Evolutionary conservation across 495 filamentous ascomycete genomes (phyloP).

Genomic region (Chaetomidium leptoderma): DNA sequence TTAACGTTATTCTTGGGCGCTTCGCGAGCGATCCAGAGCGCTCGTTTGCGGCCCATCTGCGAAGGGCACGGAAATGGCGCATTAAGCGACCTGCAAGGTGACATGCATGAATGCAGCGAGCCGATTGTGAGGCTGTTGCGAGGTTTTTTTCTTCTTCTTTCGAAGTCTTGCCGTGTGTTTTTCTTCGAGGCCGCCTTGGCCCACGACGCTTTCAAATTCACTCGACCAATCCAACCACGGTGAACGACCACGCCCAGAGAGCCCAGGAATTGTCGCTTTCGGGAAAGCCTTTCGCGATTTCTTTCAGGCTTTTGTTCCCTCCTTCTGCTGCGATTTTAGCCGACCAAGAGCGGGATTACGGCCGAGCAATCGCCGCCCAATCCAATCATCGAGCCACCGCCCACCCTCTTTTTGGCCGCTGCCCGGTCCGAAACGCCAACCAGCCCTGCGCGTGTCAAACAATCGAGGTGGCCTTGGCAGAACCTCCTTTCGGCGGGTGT

Average conservation of each 20-base stretch:
- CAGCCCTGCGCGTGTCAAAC: not conserved
- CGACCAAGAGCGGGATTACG: not conserved
- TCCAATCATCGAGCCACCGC: constrained; percentile 12
- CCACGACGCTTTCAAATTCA: not conserved
- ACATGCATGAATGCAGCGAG: constrained; percentile 21
- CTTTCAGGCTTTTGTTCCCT: not conserved
- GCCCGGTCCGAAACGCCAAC: constrained; percentile 14
- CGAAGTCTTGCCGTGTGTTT: constrained; percentile 16
- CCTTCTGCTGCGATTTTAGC: too few relatives aligned
- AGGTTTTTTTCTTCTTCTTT: constrained; percentile 24
- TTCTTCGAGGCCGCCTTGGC: not conserved
- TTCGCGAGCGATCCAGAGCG: not conserved
- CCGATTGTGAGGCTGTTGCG: constrained; percentile 14
- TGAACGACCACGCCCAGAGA: not conserved
- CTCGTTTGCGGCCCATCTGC: not conserved
- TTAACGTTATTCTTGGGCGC: not conserved
- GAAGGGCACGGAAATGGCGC: constrained; percentile 25
- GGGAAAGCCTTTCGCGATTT: not conserved
- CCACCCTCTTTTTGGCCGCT: not conserved
- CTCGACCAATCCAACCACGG: constrained; percentile 1
- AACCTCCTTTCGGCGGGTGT: too few relatives aligned
- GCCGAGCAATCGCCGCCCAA: not conserved
- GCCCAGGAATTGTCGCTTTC: not conserved
- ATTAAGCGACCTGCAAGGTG: constrained; percentile 16
- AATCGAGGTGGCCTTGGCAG: too few relatives aligned